Percentiles rank a stretch among this genome's conserved stretches.
Evolutionary conservation across 2,329 filamentous ascomycete genomes (phyloP).

Genomic region (Cladosporium oxysporum): DNA sequence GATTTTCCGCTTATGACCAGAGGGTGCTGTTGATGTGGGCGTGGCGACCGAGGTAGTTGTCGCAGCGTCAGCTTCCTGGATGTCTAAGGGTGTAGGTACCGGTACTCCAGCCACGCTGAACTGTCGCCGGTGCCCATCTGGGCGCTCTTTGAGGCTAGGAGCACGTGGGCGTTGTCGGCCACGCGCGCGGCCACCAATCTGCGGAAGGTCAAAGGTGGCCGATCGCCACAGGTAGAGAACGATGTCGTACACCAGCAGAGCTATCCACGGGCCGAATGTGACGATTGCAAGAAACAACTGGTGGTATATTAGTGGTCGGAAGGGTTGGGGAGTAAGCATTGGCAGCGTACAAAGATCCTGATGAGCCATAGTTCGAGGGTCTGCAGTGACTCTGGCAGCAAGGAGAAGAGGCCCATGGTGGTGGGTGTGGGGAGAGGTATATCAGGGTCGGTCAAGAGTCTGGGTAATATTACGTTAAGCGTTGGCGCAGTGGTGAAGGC

Average conservation of each 20-base stretch:
- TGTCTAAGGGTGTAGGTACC: slow-evolving; percentile 21
- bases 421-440: not conserved
- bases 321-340: slow-evolving; percentile 18
- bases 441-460: not conserved
- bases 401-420: slow-evolving; percentile 64
- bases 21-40: not conserved
- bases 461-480: not conserved
- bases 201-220: slow-evolving; percentile 59
- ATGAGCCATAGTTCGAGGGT: slow-evolving; percentile 64
- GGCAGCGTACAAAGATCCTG: slow-evolving; percentile 59
- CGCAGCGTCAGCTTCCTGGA: slow-evolving; percentile 2
- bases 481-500: not conserved
- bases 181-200: slow-evolving; percentile 61
- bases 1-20: slow-evolving; percentile 14
- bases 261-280: slow-evolving; percentile 63
- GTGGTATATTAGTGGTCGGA: slow-evolving; percentile 6
- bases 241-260: slow-evolving; percentile 64
- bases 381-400: slow-evolving; percentile 61
- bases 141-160: slow-evolving; percentile 61
- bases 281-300: slow-evolving; percentile 63
- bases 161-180: slow-evolving; percentile 62
- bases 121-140: slow-evolving; percentile 50
- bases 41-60: not conserved
- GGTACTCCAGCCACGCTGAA: slow-evolving; percentile 44
- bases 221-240: slow-evolving; percentile 62